These are phyloP conservation scores for Combretum micranthum DNA, from an alignment of 345 rosid species.

Conservation along the genomic window DNA sequence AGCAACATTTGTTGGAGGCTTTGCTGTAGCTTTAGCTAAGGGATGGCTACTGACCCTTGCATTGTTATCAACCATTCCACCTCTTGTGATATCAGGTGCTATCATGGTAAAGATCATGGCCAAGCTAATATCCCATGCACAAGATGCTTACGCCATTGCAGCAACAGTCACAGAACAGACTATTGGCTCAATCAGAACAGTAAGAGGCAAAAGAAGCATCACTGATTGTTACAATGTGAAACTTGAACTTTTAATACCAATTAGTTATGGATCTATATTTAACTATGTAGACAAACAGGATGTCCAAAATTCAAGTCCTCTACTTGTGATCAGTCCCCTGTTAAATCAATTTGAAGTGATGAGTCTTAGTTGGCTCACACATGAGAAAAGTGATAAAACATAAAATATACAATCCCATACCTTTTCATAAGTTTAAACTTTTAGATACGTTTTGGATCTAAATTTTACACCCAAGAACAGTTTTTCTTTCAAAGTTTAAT, in stretches of 20 bases:
- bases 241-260: too few species aligned
- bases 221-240: too few species aligned
- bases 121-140: slow-evolving; percentile 29
- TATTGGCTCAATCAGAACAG: slow-evolving; percentile 43
- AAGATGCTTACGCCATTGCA: slow-evolving; percentile 30
- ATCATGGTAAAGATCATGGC: slow-evolving; percentile 14
- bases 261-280: too few species aligned
- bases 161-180: slow-evolving; percentile 33
- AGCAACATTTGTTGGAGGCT: slow-evolving; percentile 40
- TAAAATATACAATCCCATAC: neutral
- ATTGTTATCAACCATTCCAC: slow-evolving; percentile 31
- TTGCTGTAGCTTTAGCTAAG: slow-evolving; percentile 23
- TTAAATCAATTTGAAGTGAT: too few species aligned
- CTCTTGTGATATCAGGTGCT: slow-evolving; percentile 25
- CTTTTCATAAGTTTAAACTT: neutral
- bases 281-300: too few species aligned
- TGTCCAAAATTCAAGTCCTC: too few species aligned
- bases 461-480: too few species aligned
- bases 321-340: too few species aligned
- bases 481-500: neutral
- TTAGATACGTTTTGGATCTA: too few species aligned
- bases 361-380: too few species aligned
- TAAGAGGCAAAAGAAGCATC: slow-evolving; percentile 3
- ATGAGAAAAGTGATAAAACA: neutral
- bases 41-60: slow-evolving; percentile 55